These are phyloP conservation scores for Luffa aegyptiaca DNA, from an alignment of 306 rosid species.

Conservation along the genomic window DNA sequence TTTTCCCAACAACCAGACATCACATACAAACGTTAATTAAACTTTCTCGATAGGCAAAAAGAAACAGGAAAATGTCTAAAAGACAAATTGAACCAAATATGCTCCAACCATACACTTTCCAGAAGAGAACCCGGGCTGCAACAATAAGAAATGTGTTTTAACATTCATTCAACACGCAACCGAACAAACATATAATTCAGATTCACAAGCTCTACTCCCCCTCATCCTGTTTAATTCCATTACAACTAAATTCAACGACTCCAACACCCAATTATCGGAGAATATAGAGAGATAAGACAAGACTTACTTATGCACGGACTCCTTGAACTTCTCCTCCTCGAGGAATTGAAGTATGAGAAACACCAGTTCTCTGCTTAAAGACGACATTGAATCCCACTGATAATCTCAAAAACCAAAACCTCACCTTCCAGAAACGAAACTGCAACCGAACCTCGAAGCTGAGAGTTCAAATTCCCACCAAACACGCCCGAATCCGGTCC, in stretches of 20 bases:
- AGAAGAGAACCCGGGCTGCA: neutral
- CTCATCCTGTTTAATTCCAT: neutral
- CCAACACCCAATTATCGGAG: neutral
- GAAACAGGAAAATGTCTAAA: no score
- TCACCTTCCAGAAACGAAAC: neutral
- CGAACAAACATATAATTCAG: neutral
- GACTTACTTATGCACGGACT: slow-evolving; percentile 60
- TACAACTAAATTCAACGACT: neutral
- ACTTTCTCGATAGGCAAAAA: neutral
- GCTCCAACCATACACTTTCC: neutral
- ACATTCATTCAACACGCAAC: neutral
- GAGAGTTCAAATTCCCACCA: slow-evolving; percentile 17
- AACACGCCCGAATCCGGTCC: slow-evolving; percentile 9
- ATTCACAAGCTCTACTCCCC: neutral
- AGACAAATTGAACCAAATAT: neutral
- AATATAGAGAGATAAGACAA: neutral
- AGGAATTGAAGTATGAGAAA: slow-evolving; percentile 83
- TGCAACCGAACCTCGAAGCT: neutral
- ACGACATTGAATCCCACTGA: slow-evolving; percentile 33
- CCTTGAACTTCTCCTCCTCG: slow-evolving; percentile 71
- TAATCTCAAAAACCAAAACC: slow-evolving; percentile 13
- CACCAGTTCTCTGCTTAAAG: slow-evolving; percentile 83
- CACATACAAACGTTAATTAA: neutral
- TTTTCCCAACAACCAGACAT: neutral
- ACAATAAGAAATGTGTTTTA: neutral